Evolutionary conservation across 208 protist genomes (phyloP).

Genomic region (Trichomonas gallinae): DNA sequence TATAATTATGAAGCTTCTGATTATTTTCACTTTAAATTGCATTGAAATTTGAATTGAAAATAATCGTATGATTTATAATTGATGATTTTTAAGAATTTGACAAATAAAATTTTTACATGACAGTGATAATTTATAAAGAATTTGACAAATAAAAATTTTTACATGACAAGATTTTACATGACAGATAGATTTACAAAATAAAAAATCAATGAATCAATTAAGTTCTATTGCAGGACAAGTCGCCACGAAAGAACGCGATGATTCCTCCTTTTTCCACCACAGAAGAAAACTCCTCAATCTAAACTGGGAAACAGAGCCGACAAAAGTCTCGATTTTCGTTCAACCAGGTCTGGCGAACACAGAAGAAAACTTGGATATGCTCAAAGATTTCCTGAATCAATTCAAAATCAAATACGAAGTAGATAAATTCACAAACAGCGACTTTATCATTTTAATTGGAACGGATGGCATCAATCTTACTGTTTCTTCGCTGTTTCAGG

Average conservation of each 20-base stretch:
- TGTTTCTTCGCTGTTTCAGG: neutral
- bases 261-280: neutral
- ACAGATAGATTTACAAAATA: neutral
- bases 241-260: neutral
- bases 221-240: neutral
- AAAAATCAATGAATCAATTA: neutral
- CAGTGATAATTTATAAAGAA: too few relatives aligned
- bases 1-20: too few relatives aligned
- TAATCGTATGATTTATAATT: too few relatives aligned
- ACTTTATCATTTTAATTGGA: slow-evolving; percentile 1
- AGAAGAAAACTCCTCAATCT: neutral
- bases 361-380: neutral
- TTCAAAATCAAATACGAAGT: neutral
- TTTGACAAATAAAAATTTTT: too few relatives aligned
- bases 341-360: neutral
- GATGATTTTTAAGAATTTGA: too few relatives aligned
- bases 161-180: too few relatives aligned
- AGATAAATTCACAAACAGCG: neutral
- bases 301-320: neutral
- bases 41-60: too few relatives aligned
- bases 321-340: neutral
- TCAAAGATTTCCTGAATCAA: neutral
- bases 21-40: too few relatives aligned
- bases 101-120: too few relatives aligned
- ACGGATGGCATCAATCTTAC: neutral